These are phyloP conservation scores for Periconia macrospinosa DNA, from an alignment of 2,329 filamentous ascomycete genomes.

Conservation along the genomic window DNA sequence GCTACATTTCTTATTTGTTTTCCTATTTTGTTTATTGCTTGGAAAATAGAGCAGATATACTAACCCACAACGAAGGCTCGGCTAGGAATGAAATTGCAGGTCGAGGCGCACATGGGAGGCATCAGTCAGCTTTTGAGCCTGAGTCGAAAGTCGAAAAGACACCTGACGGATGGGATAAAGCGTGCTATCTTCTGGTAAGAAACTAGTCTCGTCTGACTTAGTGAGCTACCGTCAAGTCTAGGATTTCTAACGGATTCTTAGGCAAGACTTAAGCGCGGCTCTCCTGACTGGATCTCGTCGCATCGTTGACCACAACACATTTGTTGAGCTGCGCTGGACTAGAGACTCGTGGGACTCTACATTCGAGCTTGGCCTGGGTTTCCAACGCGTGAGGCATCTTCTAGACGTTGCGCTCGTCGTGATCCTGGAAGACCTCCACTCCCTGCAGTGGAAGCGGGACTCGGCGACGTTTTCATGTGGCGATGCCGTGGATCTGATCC, in stretches of 20 bases:
- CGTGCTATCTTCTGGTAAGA: background rate
- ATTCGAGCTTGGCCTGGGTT: conserved; percentile 1
- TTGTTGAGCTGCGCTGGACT: background rate
- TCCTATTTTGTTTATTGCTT: no score
- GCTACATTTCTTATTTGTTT: background rate
- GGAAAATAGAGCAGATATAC: background rate
- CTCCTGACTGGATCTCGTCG: conserved; percentile 1
- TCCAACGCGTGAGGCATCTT: background rate
- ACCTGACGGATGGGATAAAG: conserved; percentile 2
- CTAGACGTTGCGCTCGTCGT: background rate
- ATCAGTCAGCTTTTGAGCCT: conserved; percentile 1
- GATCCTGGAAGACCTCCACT: conserved; percentile 2
- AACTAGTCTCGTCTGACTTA: background rate
- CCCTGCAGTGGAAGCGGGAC: background rate
- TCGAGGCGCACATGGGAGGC: conserved; percentile 1
- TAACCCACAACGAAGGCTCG: background rate
- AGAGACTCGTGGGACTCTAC: background rate
- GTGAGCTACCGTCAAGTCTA: background rate
- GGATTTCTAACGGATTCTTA: conserved; percentile 1
- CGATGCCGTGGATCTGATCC: conserved; percentile 1
- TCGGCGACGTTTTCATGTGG: background rate
- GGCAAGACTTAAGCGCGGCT: background rate
- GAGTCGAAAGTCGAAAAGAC: background rate
- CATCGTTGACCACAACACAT: conserved; percentile 2
- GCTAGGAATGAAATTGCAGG: background rate